Conservation (phyloP, 257 asterid genomes). For the Linderniella brevidens region DNA sequence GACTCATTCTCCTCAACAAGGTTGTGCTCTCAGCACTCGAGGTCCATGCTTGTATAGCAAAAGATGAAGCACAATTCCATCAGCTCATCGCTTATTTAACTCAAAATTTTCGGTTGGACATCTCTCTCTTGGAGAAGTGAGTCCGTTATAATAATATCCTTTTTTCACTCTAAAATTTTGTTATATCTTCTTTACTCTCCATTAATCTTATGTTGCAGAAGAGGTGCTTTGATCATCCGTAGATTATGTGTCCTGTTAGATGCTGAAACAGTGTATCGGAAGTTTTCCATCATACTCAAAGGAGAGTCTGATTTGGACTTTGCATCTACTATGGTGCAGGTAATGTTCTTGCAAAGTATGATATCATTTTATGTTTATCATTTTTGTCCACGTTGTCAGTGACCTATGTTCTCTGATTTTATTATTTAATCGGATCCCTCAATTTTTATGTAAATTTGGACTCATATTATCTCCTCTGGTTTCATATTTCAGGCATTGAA, state of each 20-base stretch:
- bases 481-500: slow-evolving; percentile 60
- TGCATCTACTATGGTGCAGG: slow-evolving; percentile 93
- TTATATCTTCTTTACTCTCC: slow-evolving; percentile 7
- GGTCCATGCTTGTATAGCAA: slow-evolving; percentile 96
- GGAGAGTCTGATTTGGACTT: slow-evolving; percentile 86
- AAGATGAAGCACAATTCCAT: slow-evolving; percentile 66
- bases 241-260: slow-evolving; percentile 86
- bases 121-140: slow-evolving; percentile 90
- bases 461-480: too few relatives aligned
- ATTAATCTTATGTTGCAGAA: slow-evolving; percentile 33
- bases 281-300: slow-evolving; percentile 75
- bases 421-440: too few relatives aligned
- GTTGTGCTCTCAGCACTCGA: slow-evolving; percentile 94
- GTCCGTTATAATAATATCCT: slow-evolving; percentile 10
- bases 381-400: too few relatives aligned
- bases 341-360: slow-evolving; percentile 9
- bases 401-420: too few relatives aligned
- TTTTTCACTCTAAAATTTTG: slow-evolving; percentile 1
- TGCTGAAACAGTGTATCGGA: slow-evolving; percentile 80
- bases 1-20: slow-evolving; percentile 19
- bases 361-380: too few relatives aligned
- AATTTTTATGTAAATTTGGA: too few relatives aligned
- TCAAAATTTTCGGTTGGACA: slow-evolving; percentile 59
- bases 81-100: slow-evolving; percentile 63
- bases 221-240: slow-evolving; percentile 89